These are phyloP conservation scores for Phanerochaete carnosa DNA, from an alignment of 768 basidiomycete genomes.

Conservation along the genomic window DNA sequence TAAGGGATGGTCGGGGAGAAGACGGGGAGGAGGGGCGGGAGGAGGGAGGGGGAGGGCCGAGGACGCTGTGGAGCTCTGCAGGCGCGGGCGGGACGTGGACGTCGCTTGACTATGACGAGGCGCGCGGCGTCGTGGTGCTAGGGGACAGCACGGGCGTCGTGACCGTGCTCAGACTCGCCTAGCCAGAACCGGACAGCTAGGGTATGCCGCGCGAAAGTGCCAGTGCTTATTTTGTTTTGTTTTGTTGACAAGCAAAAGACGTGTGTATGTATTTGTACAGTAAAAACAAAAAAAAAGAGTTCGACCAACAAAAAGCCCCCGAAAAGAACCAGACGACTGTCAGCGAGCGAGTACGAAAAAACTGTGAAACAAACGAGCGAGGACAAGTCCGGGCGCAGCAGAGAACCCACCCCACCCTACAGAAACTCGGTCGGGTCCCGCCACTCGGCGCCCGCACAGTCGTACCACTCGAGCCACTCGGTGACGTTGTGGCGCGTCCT, in stretches of 20 bases:
- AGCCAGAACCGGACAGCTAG: too few species aligned
- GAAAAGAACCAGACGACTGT: too few species aligned
- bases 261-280: too few species aligned
- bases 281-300: too few species aligned
- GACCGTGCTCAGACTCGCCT: slow-evolving; percentile 38
- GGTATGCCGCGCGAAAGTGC: too few species aligned
- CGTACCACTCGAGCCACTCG: slow-evolving; percentile 66
- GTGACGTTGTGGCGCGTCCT: slow-evolving; percentile 47
- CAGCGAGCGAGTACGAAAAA: too few species aligned
- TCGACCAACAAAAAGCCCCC: too few species aligned
- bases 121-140: slow-evolving; percentile 47
- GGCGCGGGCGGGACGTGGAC: slow-evolving; percentile 45
- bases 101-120: slow-evolving; percentile 61
- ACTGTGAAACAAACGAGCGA: not conserved
- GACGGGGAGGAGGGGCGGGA: not conserved
- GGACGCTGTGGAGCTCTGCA: slow-evolving; percentile 30
- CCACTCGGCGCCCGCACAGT: slow-evolving; percentile 53
- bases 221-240: too few species aligned
- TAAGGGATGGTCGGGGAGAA: slow-evolving; percentile 15
- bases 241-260: too few species aligned
- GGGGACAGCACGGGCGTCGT: slow-evolving; percentile 49
- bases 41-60: not conserved
- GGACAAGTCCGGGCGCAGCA: too few species aligned
- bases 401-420: not conserved
- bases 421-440: slow-evolving; percentile 25